Conservation (phyloP, 164 flowering plant species). For the Protea cynaroides region DNA sequence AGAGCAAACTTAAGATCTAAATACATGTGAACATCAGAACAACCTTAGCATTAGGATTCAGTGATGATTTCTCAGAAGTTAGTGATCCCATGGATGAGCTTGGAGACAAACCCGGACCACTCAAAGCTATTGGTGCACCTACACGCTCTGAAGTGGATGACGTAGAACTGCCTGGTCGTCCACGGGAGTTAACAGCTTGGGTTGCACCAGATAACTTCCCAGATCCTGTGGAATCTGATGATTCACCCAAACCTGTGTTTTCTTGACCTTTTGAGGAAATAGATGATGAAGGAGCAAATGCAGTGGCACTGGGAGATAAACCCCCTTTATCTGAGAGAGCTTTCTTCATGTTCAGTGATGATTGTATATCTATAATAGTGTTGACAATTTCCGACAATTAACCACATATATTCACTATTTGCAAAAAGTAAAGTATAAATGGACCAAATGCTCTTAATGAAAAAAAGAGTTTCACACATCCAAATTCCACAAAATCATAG, state of each 20-base stretch:
- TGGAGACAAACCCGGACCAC: conserved; percentile 68
- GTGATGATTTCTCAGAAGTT: conserved; percentile 76
- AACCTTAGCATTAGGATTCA: conserved; percentile 97
- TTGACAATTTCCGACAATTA: conserved; percentile 4
- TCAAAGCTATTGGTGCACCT: conserved; percentile 37
- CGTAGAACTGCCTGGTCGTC: conserved; percentile 55
- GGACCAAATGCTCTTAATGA: background rate
- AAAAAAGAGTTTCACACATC: too few relatives aligned
- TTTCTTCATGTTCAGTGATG: conserved; percentile 25
- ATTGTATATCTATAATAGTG: conserved; percentile 30
- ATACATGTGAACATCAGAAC: background rate
- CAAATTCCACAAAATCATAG: background rate
- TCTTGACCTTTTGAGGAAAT: conserved; percentile 29
- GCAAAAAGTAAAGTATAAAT: background rate
- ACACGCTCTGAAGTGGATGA: conserved; percentile 60
- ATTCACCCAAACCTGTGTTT: conserved; percentile 22
- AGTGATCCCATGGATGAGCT: conserved; percentile 88
- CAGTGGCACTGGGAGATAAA: conserved; percentile 33
- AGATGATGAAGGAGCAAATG: conserved; percentile 31
- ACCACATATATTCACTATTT: conserved; percentile 4
- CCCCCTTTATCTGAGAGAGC: conserved; percentile 33
- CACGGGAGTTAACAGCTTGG: conserved; percentile 38
- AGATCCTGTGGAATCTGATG: conserved; percentile 28
- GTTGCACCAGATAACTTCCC: conserved; percentile 29
- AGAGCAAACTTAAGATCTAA: background rate